These are phyloP conservation scores for Claviceps spartinae DNA, from an alignment of 2,329 filamentous ascomycete genomes.

Conservation along the genomic window DNA sequence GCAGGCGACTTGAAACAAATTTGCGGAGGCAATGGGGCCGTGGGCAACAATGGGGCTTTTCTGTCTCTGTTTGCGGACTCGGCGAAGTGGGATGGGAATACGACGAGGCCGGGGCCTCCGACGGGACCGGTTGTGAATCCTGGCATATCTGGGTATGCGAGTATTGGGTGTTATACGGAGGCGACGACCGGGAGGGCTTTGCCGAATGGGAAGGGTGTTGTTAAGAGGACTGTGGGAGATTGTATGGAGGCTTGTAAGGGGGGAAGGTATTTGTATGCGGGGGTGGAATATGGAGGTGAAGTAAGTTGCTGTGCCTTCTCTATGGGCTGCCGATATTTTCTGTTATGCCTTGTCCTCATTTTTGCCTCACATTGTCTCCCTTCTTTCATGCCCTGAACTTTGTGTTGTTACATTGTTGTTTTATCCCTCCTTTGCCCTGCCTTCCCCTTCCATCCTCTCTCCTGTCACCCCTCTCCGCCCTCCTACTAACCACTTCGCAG, in stretches of 20 bases:
- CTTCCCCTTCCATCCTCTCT: background rate
- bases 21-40: conserved; percentile 37
- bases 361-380: no score
- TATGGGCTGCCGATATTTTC: no score
- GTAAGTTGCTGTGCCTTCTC: conserved; percentile 7
- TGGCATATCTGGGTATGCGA: conserved; percentile 21
- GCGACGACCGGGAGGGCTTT: conserved; percentile 19
- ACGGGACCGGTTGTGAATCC: conserved; percentile 22
- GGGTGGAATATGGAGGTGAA: conserved; percentile 26
- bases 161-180: conserved; percentile 27
- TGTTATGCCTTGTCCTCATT: background rate
- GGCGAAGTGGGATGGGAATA: conserved; percentile 15
- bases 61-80: conserved; percentile 35
- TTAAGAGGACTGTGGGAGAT: conserved; percentile 18
- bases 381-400: no score
- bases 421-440: background rate
- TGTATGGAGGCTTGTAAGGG: conserved; percentile 22
- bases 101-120: conserved; percentile 10
- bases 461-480: background rate
- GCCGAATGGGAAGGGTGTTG: conserved; percentile 10
- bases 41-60: conserved; percentile 22
- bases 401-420: background rate
- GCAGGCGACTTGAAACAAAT: conserved; percentile 33
- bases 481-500: conserved; percentile 5
- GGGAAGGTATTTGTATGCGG: conserved; percentile 17